phyloP scores from a whole-genome alignment of 176 grass and related monocot genomes.

The Oryza australiensis region DNA sequence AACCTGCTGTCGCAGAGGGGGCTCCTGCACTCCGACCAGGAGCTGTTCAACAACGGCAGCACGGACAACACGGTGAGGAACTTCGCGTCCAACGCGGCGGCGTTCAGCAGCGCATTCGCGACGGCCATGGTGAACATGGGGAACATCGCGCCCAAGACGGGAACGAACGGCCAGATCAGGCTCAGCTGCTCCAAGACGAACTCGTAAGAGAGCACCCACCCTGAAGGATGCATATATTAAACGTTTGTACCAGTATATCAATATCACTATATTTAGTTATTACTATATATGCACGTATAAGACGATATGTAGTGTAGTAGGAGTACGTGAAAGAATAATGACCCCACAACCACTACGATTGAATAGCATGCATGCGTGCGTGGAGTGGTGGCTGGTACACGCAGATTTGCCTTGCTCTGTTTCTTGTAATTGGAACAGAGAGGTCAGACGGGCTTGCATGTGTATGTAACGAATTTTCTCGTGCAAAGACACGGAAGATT shows the following conservation, averaged over 20 bases:
- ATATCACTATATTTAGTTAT: background rate
- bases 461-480: background rate
- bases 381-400: background rate
- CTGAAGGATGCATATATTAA: too few species aligned
- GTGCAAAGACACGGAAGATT: background rate
- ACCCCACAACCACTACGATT: background rate
- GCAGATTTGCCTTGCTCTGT: background rate
- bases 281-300: background rate
- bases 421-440: background rate
- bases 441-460: background rate
- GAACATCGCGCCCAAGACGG: slow-evolving; percentile 25
- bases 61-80: slow-evolving; percentile 41
- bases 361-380: background rate
- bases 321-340: slow-evolving; percentile 3
- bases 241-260: too few species aligned
- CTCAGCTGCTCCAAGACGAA: slow-evolving; percentile 27
- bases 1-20: slow-evolving; percentile 51
- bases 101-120: slow-evolving; percentile 50
- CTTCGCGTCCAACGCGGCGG: slow-evolving; percentile 35
- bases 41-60: slow-evolving; percentile 44
- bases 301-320: too few species aligned
- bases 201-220: background rate
- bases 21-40: slow-evolving; percentile 67
- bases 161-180: slow-evolving; percentile 34
- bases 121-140: slow-evolving; percentile 63